A percentile compares a stretch with the other conserved stretches of the same genome.
phyloP scores from a whole-genome alignment of 768 basidiomycete genomes.

The Mycena belliarum region DNA sequence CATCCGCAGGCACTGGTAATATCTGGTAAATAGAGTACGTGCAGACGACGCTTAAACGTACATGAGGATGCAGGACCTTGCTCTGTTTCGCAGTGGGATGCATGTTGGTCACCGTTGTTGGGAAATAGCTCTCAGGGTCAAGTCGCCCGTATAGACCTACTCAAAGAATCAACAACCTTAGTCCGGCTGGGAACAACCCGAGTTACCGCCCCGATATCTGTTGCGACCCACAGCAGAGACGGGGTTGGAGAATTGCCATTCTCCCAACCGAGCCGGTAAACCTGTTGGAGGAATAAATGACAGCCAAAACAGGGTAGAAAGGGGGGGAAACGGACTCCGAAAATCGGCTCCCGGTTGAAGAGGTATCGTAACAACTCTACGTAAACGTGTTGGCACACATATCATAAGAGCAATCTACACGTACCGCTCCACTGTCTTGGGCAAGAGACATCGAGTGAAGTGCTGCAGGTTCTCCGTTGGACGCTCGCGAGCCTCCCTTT shows the following conservation, averaged over 20 bases:
- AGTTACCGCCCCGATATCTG: conserved; percentile 55
- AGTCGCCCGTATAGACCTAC: conserved; percentile 59
- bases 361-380: conserved; percentile 63
- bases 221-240: conserved; percentile 53
- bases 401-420: background rate
- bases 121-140: conserved; percentile 56
- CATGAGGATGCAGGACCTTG: conserved; percentile 66
- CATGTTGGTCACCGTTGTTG: conserved; percentile 77
- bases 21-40: background rate
- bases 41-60: conserved; percentile 30
- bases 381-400: background rate
- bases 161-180: background rate
- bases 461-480: conserved; percentile 62
- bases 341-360: conserved; percentile 63
- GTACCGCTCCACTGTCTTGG: conserved; percentile 59
- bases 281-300: conserved; percentile 30
- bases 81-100: conserved; percentile 79
- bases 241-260: conserved; percentile 66
- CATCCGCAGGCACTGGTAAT: conserved; percentile 62
- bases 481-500: conserved; percentile 46
- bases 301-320: background rate
- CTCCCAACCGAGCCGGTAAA: conserved; percentile 44
- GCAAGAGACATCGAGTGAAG: conserved; percentile 55
- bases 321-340: conserved; percentile 50
- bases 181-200: too few species aligned